Percentiles rank a stretch among this genome's conserved stretches.
These are phyloP conservation scores for Friedmanniomyces endolithicus DNA, from an alignment of 495 filamentous ascomycete species.

Conservation along the genomic window DNA sequence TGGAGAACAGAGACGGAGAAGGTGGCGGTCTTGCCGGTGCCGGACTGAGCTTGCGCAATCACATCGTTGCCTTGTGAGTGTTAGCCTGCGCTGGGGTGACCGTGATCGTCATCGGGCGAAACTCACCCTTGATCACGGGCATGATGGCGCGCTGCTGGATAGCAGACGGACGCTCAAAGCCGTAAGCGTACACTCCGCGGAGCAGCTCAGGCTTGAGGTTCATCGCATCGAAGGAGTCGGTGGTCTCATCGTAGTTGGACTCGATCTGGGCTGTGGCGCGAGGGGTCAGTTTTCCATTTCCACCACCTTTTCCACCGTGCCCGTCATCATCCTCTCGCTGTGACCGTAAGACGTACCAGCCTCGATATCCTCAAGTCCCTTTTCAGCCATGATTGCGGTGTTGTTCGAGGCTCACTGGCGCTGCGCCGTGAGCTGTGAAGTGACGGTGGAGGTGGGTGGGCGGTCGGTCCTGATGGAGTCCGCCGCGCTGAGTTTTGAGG, in stretches of 20 bases:
- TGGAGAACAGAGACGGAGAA: conserved; percentile 98
- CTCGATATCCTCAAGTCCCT: conserved; percentile 92
- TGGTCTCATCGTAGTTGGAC: conserved; percentile 99
- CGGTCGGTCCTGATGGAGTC: conserved; percentile 25
- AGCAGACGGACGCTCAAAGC: conserved; percentile 97
- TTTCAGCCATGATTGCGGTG: conserved; percentile 89
- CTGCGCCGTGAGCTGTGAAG: conserved; percentile 42
- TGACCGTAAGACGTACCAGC: conserved; percentile 47
- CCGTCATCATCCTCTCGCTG: neutral
- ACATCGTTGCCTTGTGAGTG: conserved; percentile 70
- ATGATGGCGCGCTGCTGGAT: conserved; percentile 99
- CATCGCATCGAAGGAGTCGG: conserved; percentile 98
- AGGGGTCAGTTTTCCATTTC: neutral
- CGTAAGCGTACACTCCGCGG: conserved; percentile 98
- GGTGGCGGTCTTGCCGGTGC: conserved; percentile 98
- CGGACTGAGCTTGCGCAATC: conserved; percentile 97
- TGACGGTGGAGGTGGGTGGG: conserved; percentile 23
- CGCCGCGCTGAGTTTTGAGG: conserved; percentile 22
- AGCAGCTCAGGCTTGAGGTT: conserved; percentile 90
- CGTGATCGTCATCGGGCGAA: neutral
- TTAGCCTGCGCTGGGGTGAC: neutral
- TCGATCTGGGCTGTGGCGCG: conserved; percentile 75
- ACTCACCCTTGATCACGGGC: conserved; percentile 97
- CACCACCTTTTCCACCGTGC: neutral
- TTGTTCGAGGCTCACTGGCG: conserved; percentile 57